Conservation (phyloP, 129 eudicot species). For the Logfia minima region DNA sequence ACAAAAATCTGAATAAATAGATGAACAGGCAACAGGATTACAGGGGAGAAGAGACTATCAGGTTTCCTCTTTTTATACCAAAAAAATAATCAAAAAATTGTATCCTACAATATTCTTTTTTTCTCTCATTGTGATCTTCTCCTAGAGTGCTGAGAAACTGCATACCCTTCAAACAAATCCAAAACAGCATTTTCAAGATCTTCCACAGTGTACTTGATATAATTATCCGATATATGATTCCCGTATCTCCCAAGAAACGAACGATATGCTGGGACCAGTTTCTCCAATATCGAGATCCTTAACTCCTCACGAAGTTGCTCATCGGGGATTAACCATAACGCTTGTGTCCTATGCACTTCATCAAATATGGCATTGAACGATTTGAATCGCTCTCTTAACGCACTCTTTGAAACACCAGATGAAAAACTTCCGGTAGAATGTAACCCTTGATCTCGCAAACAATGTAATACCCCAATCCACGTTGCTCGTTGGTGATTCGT, state of each 20-base stretch:
- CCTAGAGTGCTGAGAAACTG: conserved; percentile 53
- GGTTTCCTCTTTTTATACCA: conserved; percentile 14
- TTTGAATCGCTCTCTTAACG: conserved; percentile 65
- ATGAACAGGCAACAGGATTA: conserved; percentile 22
- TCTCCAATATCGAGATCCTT: conserved; percentile 56
- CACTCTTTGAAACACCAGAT: conserved; percentile 67
- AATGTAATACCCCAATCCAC: conserved; percentile 64
- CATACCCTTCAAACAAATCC: conserved; percentile 75
- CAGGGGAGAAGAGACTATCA: conserved; percentile 15
- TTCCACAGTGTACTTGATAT: conserved; percentile 69
- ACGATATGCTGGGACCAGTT: conserved; percentile 63
- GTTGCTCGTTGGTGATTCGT: conserved; percentile 66
- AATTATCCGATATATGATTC: conserved; percentile 66
- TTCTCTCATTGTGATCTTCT: conserved; percentile 56
- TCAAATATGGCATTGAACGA: conserved; percentile 68
- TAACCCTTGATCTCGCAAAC: conserved; percentile 67
- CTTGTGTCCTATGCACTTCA: conserved; percentile 73
- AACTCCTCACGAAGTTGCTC: conserved; percentile 70
- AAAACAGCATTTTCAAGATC: conserved; percentile 64
- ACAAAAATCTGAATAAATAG: conserved; percentile 21
- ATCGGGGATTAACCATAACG: conserved; percentile 68
- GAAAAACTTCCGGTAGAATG: conserved; percentile 60
- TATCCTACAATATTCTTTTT: conserved; percentile 40
- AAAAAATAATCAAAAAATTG: conserved; percentile 58
- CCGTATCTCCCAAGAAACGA: conserved; percentile 67